These are phyloP conservation scores for Lumnitzera racemosa DNA, from an alignment of 345 rosid species.

Conservation along the genomic window DNA sequence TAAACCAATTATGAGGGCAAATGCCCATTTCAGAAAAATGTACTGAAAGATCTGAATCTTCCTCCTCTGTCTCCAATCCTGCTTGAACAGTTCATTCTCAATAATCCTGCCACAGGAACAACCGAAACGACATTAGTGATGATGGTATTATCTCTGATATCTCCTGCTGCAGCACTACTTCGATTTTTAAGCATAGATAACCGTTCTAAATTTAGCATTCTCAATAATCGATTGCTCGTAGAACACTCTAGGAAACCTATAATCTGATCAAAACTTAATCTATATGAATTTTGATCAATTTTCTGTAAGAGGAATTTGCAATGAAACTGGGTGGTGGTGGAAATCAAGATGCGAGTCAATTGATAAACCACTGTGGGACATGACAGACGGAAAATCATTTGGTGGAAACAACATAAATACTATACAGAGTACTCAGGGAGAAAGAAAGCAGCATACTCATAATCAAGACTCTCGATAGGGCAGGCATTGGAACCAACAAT, in stretches of 20 bases:
- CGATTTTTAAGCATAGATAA: too few species aligned
- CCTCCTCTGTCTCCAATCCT: constrained; percentile 40
- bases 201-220: too few species aligned
- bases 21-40: constrained; percentile 33
- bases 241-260: too few species aligned
- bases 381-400: too few species aligned
- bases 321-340: too few species aligned
- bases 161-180: too few species aligned
- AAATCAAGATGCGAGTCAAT: too few species aligned
- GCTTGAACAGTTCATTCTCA: constrained; percentile 38
- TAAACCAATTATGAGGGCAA: constrained; percentile 26
- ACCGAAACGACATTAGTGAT: not conserved
- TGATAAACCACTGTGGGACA: too few species aligned
- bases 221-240: too few species aligned
- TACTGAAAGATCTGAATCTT: constrained; percentile 35
- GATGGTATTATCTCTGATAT: not conserved
- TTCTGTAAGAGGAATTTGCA: too few species aligned
- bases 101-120: constrained; percentile 21
- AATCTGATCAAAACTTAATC: too few species aligned
- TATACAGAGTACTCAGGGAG: not conserved
- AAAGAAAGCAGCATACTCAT: constrained; percentile 22
- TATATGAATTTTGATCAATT: too few species aligned
- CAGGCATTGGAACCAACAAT: constrained; percentile 37
- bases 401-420: not conserved
- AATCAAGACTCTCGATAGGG: constrained; percentile 44